A percentile compares a stretch with the other conserved stretches of the same genome.
Evolutionary conservation across 2,329 filamentous ascomycete genomes (phyloP).

Genomic region (Lachnellula cervina): DNA sequence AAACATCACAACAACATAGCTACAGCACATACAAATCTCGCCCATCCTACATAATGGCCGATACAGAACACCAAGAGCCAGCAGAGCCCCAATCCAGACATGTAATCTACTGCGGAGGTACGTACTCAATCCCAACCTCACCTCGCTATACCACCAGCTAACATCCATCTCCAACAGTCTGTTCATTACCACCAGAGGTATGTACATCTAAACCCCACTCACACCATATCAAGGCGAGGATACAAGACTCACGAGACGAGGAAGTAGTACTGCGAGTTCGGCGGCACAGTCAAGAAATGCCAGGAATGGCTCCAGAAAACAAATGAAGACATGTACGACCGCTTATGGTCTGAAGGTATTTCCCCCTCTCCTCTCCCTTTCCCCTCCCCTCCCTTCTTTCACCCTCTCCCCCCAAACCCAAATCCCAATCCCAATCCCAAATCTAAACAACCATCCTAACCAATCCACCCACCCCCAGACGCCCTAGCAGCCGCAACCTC

Average conservation of each 20-base stretch:
- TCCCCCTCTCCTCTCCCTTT: constrained; percentile 2
- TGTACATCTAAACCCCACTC: background rate
- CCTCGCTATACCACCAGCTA: background rate
- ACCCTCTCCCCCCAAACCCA: background rate
- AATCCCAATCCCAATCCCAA: background rate
- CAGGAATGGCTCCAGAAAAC: constrained; percentile 86
- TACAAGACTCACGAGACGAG: constrained; percentile 16
- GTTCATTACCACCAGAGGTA: constrained; percentile 63
- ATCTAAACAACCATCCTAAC: background rate
- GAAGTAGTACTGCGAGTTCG: constrained; percentile 94
- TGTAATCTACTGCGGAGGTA: constrained; percentile 33
- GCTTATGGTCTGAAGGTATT: constrained; percentile 81
- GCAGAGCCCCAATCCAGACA: constrained; percentile 30
- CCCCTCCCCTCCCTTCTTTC: background rate
- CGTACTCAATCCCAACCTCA: background rate
- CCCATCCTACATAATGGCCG: constrained; percentile 22
- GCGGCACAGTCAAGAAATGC: constrained; percentile 93
- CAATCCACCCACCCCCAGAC: constrained; percentile 45
- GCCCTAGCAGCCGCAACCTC: constrained; percentile 79
- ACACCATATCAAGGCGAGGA: background rate
- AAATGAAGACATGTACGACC: constrained; percentile 67
- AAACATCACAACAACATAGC: too few species aligned
- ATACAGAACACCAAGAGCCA: constrained; percentile 19
- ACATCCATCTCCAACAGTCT: constrained; percentile 41
- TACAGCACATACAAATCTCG: too few species aligned